Conservation (phyloP, 2,329 filamentous ascomycete species). For the Cercospora beticola region DNA sequence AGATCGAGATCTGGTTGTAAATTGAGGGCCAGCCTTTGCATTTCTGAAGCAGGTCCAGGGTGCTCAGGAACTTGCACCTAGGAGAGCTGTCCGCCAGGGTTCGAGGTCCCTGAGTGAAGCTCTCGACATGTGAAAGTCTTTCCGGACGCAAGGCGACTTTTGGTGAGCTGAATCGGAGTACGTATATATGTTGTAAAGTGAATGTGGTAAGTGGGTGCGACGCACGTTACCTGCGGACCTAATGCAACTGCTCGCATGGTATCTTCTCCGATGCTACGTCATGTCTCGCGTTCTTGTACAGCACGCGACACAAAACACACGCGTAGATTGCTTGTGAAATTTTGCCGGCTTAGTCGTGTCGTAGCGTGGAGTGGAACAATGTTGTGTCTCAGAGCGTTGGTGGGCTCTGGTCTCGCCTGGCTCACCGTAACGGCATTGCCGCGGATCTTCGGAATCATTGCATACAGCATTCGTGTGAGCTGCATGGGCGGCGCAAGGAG, state of each 20-base stretch:
- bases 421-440: constrained; percentile 25
- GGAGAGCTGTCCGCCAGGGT: constrained; percentile 6
- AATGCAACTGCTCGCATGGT: constrained; percentile 19
- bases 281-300: constrained; percentile 13
- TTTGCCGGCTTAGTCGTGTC: constrained; percentile 23
- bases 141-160: constrained; percentile 18
- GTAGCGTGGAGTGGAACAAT: constrained; percentile 20
- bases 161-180: constrained; percentile 6
- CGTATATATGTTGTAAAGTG: constrained; percentile 19
- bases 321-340: constrained; percentile 25
- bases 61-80: constrained; percentile 4
- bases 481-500: constrained; percentile 25
- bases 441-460: constrained; percentile 20
- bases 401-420: constrained; percentile 7
- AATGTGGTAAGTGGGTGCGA: constrained; percentile 10
- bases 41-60: background rate
- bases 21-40: background rate
- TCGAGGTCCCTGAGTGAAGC: background rate
- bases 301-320: constrained; percentile 23
- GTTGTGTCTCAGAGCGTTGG: constrained; percentile 10
- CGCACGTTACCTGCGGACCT: constrained; percentile 5
- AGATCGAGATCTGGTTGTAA: constrained; percentile 17
- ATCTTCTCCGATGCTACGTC: constrained; percentile 15
- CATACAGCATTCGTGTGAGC: constrained; percentile 20
- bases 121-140: constrained; percentile 15